Base-by-base conservation (phyloP, 345 rosid genomes). In the Eucalyptus curtisii region DNA sequence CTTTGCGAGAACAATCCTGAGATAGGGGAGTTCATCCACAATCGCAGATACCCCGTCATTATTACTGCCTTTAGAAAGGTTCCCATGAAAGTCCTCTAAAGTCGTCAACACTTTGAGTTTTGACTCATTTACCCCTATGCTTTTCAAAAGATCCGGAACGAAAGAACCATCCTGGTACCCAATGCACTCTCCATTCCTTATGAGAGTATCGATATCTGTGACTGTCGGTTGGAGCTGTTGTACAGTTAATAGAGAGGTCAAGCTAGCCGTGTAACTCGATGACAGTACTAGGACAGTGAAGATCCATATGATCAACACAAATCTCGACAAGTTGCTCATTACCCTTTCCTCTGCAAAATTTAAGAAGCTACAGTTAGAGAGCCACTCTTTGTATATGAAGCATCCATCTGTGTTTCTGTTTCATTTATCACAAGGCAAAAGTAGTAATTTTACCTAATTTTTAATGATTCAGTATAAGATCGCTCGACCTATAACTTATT, bases 41-140 rank as follows among this genome's bases (percentile, higher is more conserved):
- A 92, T 91, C 27, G 93, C 95, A 16, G 86, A 85, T 64, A 90
- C 91, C 3, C 92, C 92, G 25, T 59, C 94, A 80, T 86, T 88
- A 48, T 45, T 37, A 52, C 89, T 91, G 59, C 92, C 93, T 44
- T 76, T 86, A 5, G 89, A 44, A 25, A 91, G 88, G 6, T 85
- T 85, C 22, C 61, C 44, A 15, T 85, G 10, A 30, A 33, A 90
- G 37, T 89, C 91, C 71, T 37, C 45, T 24, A 48, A 6, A 48
- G 89, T 71, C 30, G 17, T 31, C 80, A 85, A 57, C 59, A n/a
- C 49, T 49, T 6, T 42, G 30, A 91, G 48, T 86, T 86, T 88
- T 7, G 81, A 30, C 8, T 86, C 86, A 6, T 30, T 13, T 12
- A 88, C 87, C 24, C 64, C 86, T 47, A 87, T 37, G 10, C 47